Percentiles rank a stretch among this genome's conserved stretches.
Evolutionary conservation across 1,284 basidiomycete species (phyloP).

Genomic region (Cerioporus squamosus): DNA sequence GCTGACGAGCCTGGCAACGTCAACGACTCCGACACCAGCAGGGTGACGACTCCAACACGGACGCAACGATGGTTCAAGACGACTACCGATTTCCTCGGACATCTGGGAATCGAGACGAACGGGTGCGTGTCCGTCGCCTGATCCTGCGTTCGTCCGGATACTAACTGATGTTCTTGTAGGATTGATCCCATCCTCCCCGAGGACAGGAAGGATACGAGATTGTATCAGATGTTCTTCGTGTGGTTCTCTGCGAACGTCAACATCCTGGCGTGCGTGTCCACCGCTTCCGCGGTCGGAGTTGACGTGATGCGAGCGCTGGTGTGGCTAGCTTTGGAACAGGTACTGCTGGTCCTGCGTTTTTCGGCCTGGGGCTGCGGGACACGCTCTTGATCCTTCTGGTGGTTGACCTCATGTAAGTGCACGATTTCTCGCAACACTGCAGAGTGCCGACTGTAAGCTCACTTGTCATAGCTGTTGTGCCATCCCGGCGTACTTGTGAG

Average conservation of each 20-base stretch:
- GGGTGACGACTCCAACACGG: background rate
- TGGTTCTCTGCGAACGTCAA: slow-evolving; percentile 60
- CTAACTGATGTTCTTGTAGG: slow-evolving; percentile 20
- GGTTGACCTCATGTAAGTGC: slow-evolving; percentile 56
- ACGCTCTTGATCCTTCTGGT: slow-evolving; percentile 54
- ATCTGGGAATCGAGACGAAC: slow-evolving; percentile 37
- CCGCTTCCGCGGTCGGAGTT: background rate
- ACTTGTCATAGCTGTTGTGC: slow-evolving; percentile 29
- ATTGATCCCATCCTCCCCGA: slow-evolving; percentile 39
- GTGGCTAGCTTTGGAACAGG: slow-evolving; percentile 54
- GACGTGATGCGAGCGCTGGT: background rate
- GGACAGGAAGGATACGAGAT: slow-evolving; percentile 38
- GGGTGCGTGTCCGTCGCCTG: slow-evolving; percentile 24
- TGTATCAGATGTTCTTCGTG: slow-evolving; percentile 46
- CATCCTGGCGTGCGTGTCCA: slow-evolving; percentile 49
- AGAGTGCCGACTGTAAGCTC: background rate
- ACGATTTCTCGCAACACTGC: background rate
- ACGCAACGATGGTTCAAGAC: slow-evolving; percentile 16
- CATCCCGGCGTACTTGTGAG: slow-evolving; percentile 61
- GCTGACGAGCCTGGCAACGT: background rate
- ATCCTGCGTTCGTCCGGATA: background rate
- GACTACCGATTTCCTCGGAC: slow-evolving; percentile 28
- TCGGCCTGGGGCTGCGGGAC: slow-evolving; percentile 55
- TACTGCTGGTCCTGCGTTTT: slow-evolving; percentile 63
- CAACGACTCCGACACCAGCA: background rate